Conservation (phyloP, 1,139 yeast species). For the Komagataea norvegica region DNA sequence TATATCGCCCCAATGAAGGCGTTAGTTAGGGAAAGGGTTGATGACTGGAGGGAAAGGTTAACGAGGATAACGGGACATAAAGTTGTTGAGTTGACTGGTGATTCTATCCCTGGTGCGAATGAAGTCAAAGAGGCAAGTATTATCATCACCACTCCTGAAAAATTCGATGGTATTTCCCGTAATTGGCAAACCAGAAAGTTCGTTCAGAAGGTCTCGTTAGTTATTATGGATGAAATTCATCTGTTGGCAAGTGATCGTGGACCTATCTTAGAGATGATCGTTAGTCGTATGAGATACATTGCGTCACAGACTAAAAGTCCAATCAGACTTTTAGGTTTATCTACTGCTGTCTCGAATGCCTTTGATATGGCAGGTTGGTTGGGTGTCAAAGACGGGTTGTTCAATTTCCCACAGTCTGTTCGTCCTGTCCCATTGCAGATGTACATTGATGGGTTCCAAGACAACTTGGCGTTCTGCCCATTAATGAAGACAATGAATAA, state of each 20-base stretch:
- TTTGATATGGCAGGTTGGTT: slow-evolving; percentile 98
- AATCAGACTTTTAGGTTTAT: slow-evolving; percentile 83
- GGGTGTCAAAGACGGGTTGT: slow-evolving; percentile 83
- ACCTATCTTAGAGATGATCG: slow-evolving; percentile 97
- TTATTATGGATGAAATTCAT: slow-evolving; percentile 98
- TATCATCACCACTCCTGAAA: slow-evolving; percentile 95
- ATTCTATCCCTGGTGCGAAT: slow-evolving; percentile 82
- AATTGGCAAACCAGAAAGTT: slow-evolving; percentile 95
- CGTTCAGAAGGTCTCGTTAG: slow-evolving; percentile 85
- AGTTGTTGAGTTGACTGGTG: slow-evolving; percentile 95
- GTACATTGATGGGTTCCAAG: slow-evolving; percentile 98
- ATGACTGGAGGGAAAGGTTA: slow-evolving; percentile 82
- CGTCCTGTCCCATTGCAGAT: slow-evolving; percentile 97
- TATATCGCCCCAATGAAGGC: slow-evolving; percentile 99
- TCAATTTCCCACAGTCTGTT: slow-evolving; percentile 91
- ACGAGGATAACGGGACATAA: slow-evolving; percentile 56
- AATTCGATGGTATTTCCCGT: slow-evolving; percentile 97
- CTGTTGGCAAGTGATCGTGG: slow-evolving; percentile 96
- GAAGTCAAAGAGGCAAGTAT: slow-evolving; percentile 89
- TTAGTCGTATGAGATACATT: slow-evolving; percentile 93
- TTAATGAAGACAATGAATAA: slow-evolving; percentile 97
- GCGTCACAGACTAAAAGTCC: slow-evolving; percentile 72
- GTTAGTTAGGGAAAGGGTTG: slow-evolving; percentile 91
- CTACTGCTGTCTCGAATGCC: slow-evolving; percentile 97
- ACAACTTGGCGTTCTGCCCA: slow-evolving; percentile 89